phyloP scores from a whole-genome alignment of 345 rosid genomes.

The Syzygium aqueum region DNA sequence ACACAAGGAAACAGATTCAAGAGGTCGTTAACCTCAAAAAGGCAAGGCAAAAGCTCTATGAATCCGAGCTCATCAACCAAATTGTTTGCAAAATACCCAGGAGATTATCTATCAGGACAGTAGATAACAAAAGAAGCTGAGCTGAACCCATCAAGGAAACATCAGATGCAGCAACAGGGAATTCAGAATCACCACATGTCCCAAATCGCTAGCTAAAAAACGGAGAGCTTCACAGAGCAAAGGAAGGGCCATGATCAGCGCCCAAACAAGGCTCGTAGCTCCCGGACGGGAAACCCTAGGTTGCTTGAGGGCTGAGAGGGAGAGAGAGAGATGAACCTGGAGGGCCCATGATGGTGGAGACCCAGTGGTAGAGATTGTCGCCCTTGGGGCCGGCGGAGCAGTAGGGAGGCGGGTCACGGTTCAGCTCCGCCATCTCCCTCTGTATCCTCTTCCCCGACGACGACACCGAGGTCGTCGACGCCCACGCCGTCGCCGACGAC shows the following conservation, averaged over 20 bases:
- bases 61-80: background rate
- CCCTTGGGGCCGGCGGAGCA: conserved; percentile 93
- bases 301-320: background rate
- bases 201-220: background rate
- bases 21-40: background rate
- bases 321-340: conserved; percentile 24
- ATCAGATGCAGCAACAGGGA: background rate
- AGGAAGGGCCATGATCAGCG: background rate
- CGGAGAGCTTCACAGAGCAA: background rate
- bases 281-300: background rate
- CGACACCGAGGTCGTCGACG: conserved; percentile 68
- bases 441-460: conserved; percentile 91
- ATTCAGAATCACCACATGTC: background rate
- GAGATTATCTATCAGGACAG: background rate
- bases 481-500: conserved; percentile 55
- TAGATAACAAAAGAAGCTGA: background rate
- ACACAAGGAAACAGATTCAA: background rate
- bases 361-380: conserved; percentile 90
- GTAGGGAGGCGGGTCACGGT: conserved; percentile 62
- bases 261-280: background rate
- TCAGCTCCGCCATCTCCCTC: conserved; percentile 78
- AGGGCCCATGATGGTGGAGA: conserved; percentile 81
- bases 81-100: background rate
- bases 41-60: background rate
- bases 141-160: background rate